Percentiles rank a stretch among this genome's conserved stretches.
These are phyloP conservation scores for Eremothecium gossypii DNA, from an alignment of 1,139 yeast species.

Conservation along the genomic window DNA sequence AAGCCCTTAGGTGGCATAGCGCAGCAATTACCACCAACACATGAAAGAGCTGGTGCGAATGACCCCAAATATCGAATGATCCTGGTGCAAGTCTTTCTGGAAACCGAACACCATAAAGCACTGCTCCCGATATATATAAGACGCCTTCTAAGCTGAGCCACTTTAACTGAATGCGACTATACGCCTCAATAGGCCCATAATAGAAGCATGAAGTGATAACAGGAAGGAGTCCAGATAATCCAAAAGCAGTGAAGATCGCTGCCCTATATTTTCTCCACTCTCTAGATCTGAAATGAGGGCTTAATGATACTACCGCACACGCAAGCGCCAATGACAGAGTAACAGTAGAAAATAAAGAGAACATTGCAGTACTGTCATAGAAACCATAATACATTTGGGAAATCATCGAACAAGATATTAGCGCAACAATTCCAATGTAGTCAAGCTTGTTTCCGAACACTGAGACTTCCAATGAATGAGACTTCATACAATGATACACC, in stretches of 20 bases:
- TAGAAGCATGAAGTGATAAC: conserved; percentile 41
- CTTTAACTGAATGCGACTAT: conserved; percentile 42
- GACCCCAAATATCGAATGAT: conserved; percentile 62
- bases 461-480: conserved; percentile 58
- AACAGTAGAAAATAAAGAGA: conserved; percentile 38
- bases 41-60: conserved; percentile 86
- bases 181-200: conserved; percentile 40
- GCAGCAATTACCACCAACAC: conserved; percentile 77
- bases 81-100: conserved; percentile 74
- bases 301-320: conserved; percentile 58
- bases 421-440: conserved; percentile 73
- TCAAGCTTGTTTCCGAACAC: conserved; percentile 72
- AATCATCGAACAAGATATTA: conserved; percentile 66
- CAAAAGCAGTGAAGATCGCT: conserved; percentile 68
- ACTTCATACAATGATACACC: conserved; percentile 64
- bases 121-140: conserved; percentile 71
- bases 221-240: conserved; percentile 71
- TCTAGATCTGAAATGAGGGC: conserved; percentile 56
- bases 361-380: conserved; percentile 39
- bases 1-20: conserved; percentile 58
- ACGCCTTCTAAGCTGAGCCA: conserved; percentile 65
- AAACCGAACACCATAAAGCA: conserved; percentile 62
- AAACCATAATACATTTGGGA: conserved; percentile 64
- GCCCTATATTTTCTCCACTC: conserved; percentile 74
- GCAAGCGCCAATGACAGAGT: conserved; percentile 48